Conservation (phyloP, 805 yeast genomes). For the Isabelozyma rhagii region DNA sequence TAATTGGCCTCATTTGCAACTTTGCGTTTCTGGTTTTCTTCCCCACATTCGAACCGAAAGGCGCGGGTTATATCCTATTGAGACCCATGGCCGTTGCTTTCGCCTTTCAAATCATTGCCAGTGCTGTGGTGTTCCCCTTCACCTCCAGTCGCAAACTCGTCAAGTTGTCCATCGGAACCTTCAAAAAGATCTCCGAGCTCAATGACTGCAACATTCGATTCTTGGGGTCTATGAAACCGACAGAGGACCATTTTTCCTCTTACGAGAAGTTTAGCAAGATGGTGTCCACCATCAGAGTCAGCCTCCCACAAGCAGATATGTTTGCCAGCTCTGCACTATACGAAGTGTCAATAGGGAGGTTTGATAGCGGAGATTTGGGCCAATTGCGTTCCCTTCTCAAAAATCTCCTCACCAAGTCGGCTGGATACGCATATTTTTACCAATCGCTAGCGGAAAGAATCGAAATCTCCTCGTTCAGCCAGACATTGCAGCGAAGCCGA, state of each 20-base stretch:
- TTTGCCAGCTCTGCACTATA: slow-evolving; percentile 13
- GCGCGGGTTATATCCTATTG: slow-evolving; percentile 13
- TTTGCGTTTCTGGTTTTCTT: slow-evolving; percentile 21
- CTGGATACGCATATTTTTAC: slow-evolving; percentile 25
- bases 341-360: slow-evolving; percentile 26
- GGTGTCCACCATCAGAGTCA: slow-evolving; percentile 14
- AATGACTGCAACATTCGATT: slow-evolving; percentile 18
- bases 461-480: slow-evolving; percentile 13
- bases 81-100: slow-evolving; percentile 23
- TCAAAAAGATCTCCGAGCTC: slow-evolving; percentile 11
- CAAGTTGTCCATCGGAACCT: slow-evolving; percentile 10
- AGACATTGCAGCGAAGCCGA: slow-evolving; percentile 9
- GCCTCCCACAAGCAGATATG: slow-evolving; percentile 15
- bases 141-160: slow-evolving; percentile 21
- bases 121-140: slow-evolving; percentile 23
- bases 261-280: slow-evolving; percentile 15
- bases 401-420: slow-evolving; percentile 15
- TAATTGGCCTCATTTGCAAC: slow-evolving; percentile 17
- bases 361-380: slow-evolving; percentile 23
- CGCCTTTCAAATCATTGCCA: slow-evolving; percentile 14
- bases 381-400: slow-evolving; percentile 22
- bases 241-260: slow-evolving; percentile 18
- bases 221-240: slow-evolving; percentile 23
- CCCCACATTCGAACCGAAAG: slow-evolving; percentile 24
- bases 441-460: slow-evolving; percentile 24